Evolutionary conservation across 345 rosid genomes (phyloP).

Genomic region (Alliaria petiolata): DNA sequence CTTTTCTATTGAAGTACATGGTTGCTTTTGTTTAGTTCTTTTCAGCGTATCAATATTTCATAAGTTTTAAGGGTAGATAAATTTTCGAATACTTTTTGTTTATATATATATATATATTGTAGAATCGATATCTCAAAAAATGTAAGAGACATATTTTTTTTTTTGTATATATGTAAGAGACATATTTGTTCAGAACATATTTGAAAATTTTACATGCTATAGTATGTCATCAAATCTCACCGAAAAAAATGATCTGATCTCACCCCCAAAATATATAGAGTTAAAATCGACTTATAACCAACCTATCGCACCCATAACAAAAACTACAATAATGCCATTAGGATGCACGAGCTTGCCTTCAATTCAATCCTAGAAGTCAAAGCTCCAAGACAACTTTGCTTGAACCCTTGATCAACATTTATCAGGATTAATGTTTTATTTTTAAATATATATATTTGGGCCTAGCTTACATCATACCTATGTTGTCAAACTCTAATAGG

Average conservation of each 20-base stretch:
- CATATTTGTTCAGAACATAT: background rate
- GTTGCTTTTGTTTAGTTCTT: background rate
- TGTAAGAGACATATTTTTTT: background rate
- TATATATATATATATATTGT: too few relatives aligned
- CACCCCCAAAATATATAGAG: slow-evolving; percentile 1
- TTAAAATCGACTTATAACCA: slow-evolving; percentile 21
- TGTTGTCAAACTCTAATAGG: background rate
- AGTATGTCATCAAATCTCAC: slow-evolving; percentile 12
- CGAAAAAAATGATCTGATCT: background rate
- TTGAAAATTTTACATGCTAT: background rate
- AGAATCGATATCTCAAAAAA: background rate
- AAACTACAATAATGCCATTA: background rate
- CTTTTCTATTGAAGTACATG: too few relatives aligned
- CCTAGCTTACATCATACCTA: background rate
- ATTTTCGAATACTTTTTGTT: background rate
- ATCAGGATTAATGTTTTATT: background rate
- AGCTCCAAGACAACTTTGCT: background rate
- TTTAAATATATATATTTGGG: background rate
- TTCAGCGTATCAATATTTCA: background rate
- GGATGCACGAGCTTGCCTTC: background rate
- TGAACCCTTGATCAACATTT: background rate
- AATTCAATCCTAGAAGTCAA: background rate
- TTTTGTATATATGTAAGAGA: too few relatives aligned
- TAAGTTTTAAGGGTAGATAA: background rate
- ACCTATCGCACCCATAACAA: background rate